These are phyloP conservation scores for Plasmodium sp. DNA, from an alignment of 169 alveolate species.

Conservation along the genomic window DNA sequence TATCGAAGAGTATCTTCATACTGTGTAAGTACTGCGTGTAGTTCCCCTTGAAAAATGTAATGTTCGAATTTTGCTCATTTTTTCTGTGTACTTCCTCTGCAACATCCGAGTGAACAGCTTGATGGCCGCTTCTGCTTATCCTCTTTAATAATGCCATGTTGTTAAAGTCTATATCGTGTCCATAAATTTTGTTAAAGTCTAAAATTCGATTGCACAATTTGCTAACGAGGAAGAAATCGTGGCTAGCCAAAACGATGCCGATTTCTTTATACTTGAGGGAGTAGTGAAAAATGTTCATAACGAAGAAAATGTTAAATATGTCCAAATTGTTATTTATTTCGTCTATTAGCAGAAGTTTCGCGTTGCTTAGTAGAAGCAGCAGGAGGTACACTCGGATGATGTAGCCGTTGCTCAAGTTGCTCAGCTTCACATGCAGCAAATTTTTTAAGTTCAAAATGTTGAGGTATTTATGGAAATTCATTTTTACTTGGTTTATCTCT, in stretches of 20 bases:
- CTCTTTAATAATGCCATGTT: slow-evolving; percentile 35
- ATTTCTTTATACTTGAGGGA: slow-evolving; percentile 42
- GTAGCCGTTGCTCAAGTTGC: slow-evolving; percentile 82
- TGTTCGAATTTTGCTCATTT: slow-evolving; percentile 3
- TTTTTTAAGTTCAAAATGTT: slow-evolving; percentile 78
- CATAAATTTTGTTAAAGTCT: slow-evolving; percentile 54
- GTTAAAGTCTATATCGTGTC: slow-evolving; percentile 40
- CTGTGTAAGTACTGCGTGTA: slow-evolving; percentile 41
- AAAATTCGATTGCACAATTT: slow-evolving; percentile 54
- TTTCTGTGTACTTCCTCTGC: neutral
- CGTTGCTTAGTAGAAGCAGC: slow-evolving; percentile 72
- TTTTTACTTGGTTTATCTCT: slow-evolving; percentile 56
- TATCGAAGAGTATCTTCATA: slow-evolving; percentile 54
- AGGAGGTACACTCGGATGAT: slow-evolving; percentile 81
- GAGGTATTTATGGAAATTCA: slow-evolving; percentile 66
- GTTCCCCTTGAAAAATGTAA: slow-evolving; percentile 42
- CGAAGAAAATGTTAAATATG: slow-evolving; percentile 70
- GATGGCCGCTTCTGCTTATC: neutral
- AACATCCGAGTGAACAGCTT: neutral
- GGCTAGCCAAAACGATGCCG: slow-evolving; percentile 67
- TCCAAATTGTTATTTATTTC: slow-evolving; percentile 86
- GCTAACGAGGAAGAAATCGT: slow-evolving; percentile 65
- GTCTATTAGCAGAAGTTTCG: slow-evolving; percentile 79
- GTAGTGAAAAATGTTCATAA: slow-evolving; percentile 65
- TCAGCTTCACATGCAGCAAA: slow-evolving; percentile 54